A percentile compares a stretch with the other conserved stretches of the same genome.
These are phyloP conservation scores for Pascua sp. DNA, from an alignment of 1,284 basidiomycete genomes.

Conservation along the genomic window DNA sequence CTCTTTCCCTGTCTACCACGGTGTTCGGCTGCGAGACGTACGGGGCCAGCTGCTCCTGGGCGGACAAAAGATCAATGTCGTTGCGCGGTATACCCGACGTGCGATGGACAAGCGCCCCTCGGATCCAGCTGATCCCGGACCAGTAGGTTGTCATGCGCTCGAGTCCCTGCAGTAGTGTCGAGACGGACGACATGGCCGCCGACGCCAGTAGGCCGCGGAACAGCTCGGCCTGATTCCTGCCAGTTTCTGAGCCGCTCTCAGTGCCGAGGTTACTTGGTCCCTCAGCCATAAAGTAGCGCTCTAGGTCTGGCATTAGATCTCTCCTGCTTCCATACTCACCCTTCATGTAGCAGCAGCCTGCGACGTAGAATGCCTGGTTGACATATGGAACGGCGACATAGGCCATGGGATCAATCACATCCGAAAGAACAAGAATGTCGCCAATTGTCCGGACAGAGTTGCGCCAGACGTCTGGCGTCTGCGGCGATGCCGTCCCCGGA, in stretches of 20 bases:
- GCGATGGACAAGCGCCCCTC: constrained; percentile 22
- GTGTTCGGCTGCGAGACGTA: constrained; percentile 1
- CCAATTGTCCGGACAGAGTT: constrained; percentile 33
- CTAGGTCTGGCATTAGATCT: constrained; percentile 8
- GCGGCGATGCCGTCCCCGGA: background rate
- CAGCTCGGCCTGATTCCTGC: constrained; percentile 6
- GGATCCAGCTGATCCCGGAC: constrained; percentile 28
- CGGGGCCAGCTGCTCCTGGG: constrained; percentile 20
- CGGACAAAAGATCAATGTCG: constrained; percentile 24
- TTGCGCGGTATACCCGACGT: constrained; percentile 19
- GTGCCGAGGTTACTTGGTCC: background rate
- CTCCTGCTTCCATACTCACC: constrained; percentile 9
- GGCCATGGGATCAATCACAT: constrained; percentile 27
- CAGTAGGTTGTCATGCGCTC: constrained; percentile 25
- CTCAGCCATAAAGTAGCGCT: constrained; percentile 1
- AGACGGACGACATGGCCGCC: constrained; percentile 19
- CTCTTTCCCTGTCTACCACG: background rate
- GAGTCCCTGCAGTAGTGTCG: constrained; percentile 24
- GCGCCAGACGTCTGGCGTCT: constrained; percentile 21
- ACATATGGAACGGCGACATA: constrained; percentile 32
- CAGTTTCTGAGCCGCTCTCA: background rate
- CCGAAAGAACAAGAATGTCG: constrained; percentile 31
- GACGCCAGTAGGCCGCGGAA: constrained; percentile 21
- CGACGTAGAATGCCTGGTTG: constrained; percentile 34
- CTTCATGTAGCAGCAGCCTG: constrained; percentile 33